Conservation (phyloP, 2,329 filamentous ascomycete species). For the Colletotrichum incanum region DNA sequence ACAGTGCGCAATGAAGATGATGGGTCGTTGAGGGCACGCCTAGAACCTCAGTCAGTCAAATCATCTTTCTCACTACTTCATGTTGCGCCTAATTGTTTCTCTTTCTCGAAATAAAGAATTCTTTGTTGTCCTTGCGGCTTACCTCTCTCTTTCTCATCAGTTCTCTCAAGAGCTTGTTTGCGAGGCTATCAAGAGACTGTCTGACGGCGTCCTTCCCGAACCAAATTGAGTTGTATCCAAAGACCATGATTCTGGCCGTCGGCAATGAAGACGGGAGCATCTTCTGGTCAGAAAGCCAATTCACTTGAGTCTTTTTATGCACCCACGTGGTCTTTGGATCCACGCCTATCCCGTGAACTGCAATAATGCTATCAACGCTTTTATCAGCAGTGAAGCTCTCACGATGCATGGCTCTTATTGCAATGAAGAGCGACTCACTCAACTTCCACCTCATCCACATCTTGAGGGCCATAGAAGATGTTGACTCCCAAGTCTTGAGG, state of each 20-base stretch:
- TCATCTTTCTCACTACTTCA: too few relatives aligned
- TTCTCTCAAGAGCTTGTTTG: background rate
- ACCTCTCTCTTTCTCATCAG: background rate
- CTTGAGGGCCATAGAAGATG: too few relatives aligned
- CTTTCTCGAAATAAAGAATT: too few relatives aligned
- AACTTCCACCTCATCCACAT: too few relatives aligned
- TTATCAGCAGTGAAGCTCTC: background rate
- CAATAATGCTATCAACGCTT: background rate
- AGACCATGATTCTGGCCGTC: background rate
- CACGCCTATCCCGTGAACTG: background rate
- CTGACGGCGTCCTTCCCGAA: background rate
- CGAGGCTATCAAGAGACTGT: background rate
- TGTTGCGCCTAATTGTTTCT: too few relatives aligned
- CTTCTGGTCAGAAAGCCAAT: background rate
- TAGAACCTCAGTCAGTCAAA: background rate
- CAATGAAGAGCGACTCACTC: background rate
- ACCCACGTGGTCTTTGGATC: background rate
- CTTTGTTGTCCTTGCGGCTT: too few relatives aligned
- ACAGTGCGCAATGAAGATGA: conserved; percentile 1
- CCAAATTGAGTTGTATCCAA: background rate
- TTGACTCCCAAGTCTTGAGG: too few relatives aligned
- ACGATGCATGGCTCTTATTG: background rate
- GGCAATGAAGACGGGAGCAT: background rate
- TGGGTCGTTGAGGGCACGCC: background rate
- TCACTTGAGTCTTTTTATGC: background rate